A percentile compares a stretch with the other conserved stretches of the same genome.
phyloP scores from a whole-genome alignment of 225 moss, liverwort and hornwort species.

The Lunularia cruciata region DNA sequence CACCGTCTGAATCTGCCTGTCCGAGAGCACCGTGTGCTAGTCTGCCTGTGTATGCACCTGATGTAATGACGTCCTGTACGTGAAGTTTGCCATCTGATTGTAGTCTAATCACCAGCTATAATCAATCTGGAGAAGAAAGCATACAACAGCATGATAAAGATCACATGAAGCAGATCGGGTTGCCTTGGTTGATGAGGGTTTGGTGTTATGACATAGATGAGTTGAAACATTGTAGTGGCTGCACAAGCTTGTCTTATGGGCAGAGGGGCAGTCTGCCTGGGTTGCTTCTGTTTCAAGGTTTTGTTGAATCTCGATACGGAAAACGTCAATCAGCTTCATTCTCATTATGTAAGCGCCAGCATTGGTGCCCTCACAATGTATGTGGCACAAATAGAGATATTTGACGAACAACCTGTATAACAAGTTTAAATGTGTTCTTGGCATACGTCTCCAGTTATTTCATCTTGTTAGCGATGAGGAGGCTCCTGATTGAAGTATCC shows the following conservation, averaged over 20 bases:
- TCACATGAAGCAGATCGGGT: neutral
- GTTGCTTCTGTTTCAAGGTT: constrained; percentile 4
- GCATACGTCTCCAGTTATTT: no score
- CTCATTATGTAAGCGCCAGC: neutral
- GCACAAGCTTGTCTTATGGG: neutral
- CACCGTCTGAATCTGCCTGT: no score
- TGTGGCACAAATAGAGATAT: neutral
- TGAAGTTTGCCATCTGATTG: no score
- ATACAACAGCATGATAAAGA: no score
- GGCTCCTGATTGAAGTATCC: no score
- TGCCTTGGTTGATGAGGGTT: neutral
- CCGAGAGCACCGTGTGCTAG: no score
- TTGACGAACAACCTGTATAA: neutral
- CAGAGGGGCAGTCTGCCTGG: neutral
- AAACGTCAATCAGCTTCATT: neutral
- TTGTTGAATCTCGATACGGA: neutral
- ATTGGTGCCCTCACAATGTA: neutral
- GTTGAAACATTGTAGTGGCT: neutral
- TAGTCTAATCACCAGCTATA: no score
- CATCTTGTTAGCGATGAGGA: no score
- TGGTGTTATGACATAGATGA: neutral
- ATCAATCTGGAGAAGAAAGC: no score
- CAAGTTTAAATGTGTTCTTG: no score
- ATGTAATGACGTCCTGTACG: no score
- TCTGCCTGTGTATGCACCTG: no score